Base-by-base conservation (phyloP, 2,329 filamentous ascomycete species). In the Cladosporium sp. region DNA sequence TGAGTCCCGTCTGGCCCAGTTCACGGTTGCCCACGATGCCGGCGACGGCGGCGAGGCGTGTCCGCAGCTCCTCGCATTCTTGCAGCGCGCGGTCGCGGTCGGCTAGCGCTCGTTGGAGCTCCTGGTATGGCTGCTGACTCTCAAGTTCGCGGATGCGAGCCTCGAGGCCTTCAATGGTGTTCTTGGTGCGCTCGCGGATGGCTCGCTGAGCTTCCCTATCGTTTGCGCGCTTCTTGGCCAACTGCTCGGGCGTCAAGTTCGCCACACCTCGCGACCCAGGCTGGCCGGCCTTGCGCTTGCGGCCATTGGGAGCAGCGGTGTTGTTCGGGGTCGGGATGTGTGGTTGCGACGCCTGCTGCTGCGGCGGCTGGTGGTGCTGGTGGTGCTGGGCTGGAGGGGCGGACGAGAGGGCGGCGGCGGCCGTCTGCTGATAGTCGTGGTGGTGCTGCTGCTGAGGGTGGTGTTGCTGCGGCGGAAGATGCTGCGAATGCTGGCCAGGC, bases 141-240 rank as follows among this genome's bases (percentile, higher is more conserved):
- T 89, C 89, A 64, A 95, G 80, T 61, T 93, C 88, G 56, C 82
- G 79, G 60, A 95, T 91, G 61, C 83, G 81, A 60, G 79, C 80
- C 71, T 94, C 88, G 59, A 94, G 78, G 6, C 75, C 77, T 69
- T 93, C 89, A 64, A 94, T 94, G 71, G 89, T 88, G 58, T 85
- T 83, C 74, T 87, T 90, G 25, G 90, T 94, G 56, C 90, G 84
- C 75, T 93, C 89, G 40, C 90, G 82, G 59, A 95, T 94, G 37
- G 89, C 90, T 49, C 90, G 83, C 71, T 96, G 90, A 28, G 90
- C 91, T 72, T 95, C 90, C 58, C 90, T 86, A 71, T 95, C 90
- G 82, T 96, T 96, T 68, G 90, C 90, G 62, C 92, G 83, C 78
- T 96, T 97, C 73, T 91, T 89, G 28, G 88, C 90, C 59, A 96